Percentiles rank a stretch among this genome's conserved stretches.
Evolutionary conservation across 2,329 filamentous ascomycete genomes (phyloP).

Genomic region (Clarireedia paspali): DNA sequence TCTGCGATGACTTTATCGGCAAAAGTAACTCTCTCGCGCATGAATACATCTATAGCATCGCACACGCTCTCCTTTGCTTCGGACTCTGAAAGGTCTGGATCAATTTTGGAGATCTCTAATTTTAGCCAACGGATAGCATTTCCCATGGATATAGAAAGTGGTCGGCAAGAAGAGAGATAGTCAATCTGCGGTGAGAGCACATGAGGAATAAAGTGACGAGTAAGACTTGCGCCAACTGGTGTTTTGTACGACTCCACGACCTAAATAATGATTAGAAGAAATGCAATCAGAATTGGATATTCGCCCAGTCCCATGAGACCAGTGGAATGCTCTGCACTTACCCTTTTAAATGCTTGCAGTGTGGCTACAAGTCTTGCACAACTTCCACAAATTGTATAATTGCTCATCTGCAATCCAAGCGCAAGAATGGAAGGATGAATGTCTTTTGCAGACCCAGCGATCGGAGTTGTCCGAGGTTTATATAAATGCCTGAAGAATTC

Average conservation of each 20-base stretch:
- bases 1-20: constrained; percentile 80
- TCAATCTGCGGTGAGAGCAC: constrained; percentile 92
- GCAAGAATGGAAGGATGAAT: constrained; percentile 82
- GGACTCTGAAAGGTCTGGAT: constrained; percentile 74
- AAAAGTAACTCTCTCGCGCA: constrained; percentile 80
- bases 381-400: constrained; percentile 80
- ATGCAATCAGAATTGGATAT: not conserved
- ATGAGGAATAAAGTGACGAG: constrained; percentile 85
- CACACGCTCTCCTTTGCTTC: constrained; percentile 74
- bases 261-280: constrained; percentile 34
- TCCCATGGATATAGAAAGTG: constrained; percentile 93
- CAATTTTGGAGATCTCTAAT: constrained; percentile 81
- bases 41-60: constrained; percentile 79
- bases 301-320: not conserved
- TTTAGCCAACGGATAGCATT: constrained; percentile 95
- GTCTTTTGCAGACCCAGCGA: constrained; percentile 56
- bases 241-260: constrained; percentile 92
- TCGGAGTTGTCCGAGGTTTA: constrained; percentile 58
- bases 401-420: constrained; percentile 77
- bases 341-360: constrained; percentile 81
- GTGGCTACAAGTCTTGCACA: constrained; percentile 83
- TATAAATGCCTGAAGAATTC: constrained; percentile 79
- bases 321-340: constrained; percentile 31
- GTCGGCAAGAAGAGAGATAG: constrained; percentile 87
- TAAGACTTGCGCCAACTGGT: constrained; percentile 73